These are phyloP conservation scores for Globisporangium viniferum DNA, from an alignment of 352 stramenopile genomes.

Conservation along the genomic window DNA sequence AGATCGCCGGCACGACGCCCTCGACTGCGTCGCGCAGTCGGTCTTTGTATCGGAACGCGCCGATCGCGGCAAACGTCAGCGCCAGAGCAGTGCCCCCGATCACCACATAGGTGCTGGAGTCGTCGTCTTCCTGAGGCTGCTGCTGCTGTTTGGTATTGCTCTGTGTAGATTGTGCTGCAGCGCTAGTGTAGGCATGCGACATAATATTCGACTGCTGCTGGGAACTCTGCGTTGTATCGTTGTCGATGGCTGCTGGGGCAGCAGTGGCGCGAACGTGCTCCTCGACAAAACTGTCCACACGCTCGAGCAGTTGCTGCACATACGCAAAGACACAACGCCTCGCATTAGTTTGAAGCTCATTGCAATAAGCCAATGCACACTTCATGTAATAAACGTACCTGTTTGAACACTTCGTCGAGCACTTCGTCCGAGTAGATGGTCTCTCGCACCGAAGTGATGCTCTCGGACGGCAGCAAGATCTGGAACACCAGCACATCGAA, in stretches of 20 bases:
- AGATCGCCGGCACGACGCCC: slow-evolving; percentile 43
- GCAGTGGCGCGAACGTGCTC: slow-evolving; percentile 2
- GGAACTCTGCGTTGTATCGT: slow-evolving; percentile 10
- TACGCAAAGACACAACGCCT: neutral
- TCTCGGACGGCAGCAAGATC: slow-evolving; percentile 44
- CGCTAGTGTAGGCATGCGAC: neutral
- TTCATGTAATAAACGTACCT: slow-evolving; percentile 19
- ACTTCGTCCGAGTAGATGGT: slow-evolving; percentile 35
- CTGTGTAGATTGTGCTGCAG: neutral
- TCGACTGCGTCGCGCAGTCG: slow-evolving; percentile 43
- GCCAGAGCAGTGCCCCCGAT: slow-evolving; percentile 51
- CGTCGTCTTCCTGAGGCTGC: slow-evolving; percentile 22
- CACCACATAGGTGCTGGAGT: slow-evolving; percentile 31
- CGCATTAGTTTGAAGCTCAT: neutral
- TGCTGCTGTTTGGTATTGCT: neutral
- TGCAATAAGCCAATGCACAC: neutral
- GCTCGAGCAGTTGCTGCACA: slow-evolving; percentile 28
- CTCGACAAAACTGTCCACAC: slow-evolving; percentile 26
- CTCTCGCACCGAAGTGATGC: slow-evolving; percentile 25
- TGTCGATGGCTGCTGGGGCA: neutral
- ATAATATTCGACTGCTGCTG: neutral
- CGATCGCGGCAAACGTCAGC: slow-evolving; percentile 39
- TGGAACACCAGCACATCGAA: slow-evolving; percentile 44
- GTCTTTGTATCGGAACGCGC: slow-evolving; percentile 46
- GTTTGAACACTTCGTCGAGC: slow-evolving; percentile 42